These are phyloP conservation scores for Davidsoniella neocaledoniae DNA, from an alignment of 2,329 filamentous ascomycete species.

Conservation along the genomic window DNA sequence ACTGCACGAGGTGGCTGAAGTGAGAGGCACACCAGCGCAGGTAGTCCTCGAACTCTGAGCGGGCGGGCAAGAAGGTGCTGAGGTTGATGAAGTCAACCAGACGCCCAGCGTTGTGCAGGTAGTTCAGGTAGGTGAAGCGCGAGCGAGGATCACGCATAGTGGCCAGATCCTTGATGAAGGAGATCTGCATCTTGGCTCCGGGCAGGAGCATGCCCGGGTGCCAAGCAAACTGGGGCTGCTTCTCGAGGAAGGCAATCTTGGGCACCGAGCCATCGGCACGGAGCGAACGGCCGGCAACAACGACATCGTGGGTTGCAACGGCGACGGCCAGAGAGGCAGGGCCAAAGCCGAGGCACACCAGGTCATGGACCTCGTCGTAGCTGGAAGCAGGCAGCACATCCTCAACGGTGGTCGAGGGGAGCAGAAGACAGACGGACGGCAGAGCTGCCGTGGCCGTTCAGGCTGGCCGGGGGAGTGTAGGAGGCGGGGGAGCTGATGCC, in stretches of 20 bases:
- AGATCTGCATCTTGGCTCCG: constrained; percentile 93
- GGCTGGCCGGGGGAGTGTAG: constrained; percentile 9
- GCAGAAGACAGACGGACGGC: neutral
- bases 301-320: constrained; percentile 70
- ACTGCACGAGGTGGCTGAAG: constrained; percentile 58
- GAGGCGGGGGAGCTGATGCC: constrained; percentile 3
- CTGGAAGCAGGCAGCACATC: constrained; percentile 33
- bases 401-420: neutral
- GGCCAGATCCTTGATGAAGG: constrained; percentile 90
- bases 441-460: neutral
- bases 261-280: constrained; percentile 26
- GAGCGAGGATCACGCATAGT: constrained; percentile 75
- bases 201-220: constrained; percentile 91
- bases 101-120: constrained; percentile 66
- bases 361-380: constrained; percentile 54
- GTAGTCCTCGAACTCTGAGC: constrained; percentile 89
- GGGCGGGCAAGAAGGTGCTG: constrained; percentile 69
- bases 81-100: constrained; percentile 85
- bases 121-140: constrained; percentile 91
- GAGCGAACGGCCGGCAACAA: constrained; percentile 33
- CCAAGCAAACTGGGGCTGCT: constrained; percentile 72
- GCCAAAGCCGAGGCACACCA: constrained; percentile 84
- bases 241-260: constrained; percentile 75
- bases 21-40: constrained; percentile 77
- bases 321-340: constrained; percentile 81